These are phyloP conservation scores for Dioszegia crocea DNA, from an alignment of 768 basidiomycete genomes.

Conservation along the genomic window DNA sequence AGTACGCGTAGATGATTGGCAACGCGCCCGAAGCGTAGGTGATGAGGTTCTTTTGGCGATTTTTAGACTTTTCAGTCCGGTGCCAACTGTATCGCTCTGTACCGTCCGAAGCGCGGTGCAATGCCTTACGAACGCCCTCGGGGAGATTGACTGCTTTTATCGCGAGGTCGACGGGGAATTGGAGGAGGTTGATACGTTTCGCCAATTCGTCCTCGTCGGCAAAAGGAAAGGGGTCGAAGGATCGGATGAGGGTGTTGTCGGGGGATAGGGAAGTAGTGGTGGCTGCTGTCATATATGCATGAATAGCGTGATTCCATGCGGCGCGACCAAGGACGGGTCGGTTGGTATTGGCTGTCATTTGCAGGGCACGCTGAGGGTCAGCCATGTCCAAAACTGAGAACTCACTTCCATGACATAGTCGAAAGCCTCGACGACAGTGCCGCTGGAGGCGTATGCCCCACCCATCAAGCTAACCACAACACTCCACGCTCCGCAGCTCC, in stretches of 20 bases:
- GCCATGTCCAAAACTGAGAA: constrained; percentile 3
- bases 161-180: constrained; percentile 34
- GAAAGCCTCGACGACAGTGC: constrained; percentile 20
- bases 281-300: constrained; percentile 36
- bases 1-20: constrained; percentile 36
- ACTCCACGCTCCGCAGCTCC: constrained; percentile 46
- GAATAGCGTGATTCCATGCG: constrained; percentile 46
- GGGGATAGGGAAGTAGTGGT: constrained; percentile 19
- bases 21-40: constrained; percentile 27
- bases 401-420: constrained; percentile 45
- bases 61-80: constrained; percentile 25
- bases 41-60: constrained; percentile 28
- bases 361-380: constrained; percentile 26
- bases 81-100: constrained; percentile 21
- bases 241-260: constrained; percentile 17
- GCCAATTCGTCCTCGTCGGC: constrained; percentile 14
- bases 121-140: constrained; percentile 4
- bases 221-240: constrained; percentile 30
- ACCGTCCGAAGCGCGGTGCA: neutral
- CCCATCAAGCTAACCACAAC: constrained; percentile 42
- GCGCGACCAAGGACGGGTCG: constrained; percentile 29
- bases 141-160: constrained; percentile 20
- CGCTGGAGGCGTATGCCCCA: constrained; percentile 29
- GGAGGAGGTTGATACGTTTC: constrained; percentile 29
- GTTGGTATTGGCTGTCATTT: constrained; percentile 23